These are phyloP conservation scores for Candida sithepensis DNA, from an alignment of 805 yeast species.

Conservation along the genomic window DNA sequence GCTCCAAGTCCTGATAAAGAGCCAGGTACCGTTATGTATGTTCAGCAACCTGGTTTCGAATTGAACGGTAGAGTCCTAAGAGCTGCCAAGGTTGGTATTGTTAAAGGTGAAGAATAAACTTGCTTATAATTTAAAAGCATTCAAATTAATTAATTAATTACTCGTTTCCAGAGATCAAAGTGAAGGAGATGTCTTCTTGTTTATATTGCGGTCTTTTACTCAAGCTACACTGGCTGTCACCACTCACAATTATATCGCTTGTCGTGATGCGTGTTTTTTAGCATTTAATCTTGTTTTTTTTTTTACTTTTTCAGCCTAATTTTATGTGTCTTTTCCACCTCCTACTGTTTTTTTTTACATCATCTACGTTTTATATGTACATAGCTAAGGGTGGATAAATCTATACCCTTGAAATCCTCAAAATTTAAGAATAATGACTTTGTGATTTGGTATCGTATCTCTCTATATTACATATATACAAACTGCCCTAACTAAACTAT, in stretches of 20 bases:
- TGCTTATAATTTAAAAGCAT: background rate
- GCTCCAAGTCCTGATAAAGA: slow-evolving; percentile 81
- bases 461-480: background rate
- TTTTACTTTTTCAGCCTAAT: background rate
- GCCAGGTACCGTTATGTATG: slow-evolving; percentile 89
- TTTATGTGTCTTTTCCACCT: no score
- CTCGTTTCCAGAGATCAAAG: no score
- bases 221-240: background rate
- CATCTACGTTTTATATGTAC: background rate
- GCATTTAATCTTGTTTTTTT: background rate
- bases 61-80: slow-evolving; percentile 84
- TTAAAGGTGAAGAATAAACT: slow-evolving; percentile 45
- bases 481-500: slow-evolving; percentile 18
- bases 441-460: background rate
- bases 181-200: no score
- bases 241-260: background rate
- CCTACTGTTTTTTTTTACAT: background rate
- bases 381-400: background rate
- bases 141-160: no score
- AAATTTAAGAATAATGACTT: slow-evolving; percentile 1
- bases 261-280: background rate
- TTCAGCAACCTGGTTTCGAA: slow-evolving; percentile 86
- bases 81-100: slow-evolving; percentile 95
- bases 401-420: background rate
- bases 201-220: background rate